These are phyloP conservation scores for Fusarium falciforme DNA, from an alignment of 2,329 filamentous ascomycete genomes.

Conservation along the genomic window DNA sequence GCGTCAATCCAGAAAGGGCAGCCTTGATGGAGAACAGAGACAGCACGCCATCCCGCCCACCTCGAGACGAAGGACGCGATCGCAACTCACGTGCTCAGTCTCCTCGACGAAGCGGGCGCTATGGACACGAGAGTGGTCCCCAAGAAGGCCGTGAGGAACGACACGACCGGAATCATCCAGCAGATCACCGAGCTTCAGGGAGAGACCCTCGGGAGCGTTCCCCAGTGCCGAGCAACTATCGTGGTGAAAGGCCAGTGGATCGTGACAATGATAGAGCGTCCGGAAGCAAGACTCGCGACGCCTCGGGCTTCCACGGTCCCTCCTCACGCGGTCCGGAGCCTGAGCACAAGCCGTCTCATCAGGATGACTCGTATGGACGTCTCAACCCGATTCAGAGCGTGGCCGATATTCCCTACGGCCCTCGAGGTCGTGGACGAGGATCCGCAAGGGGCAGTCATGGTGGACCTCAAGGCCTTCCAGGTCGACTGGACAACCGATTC, in stretches of 20 bases:
- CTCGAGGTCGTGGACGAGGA: slow-evolving; percentile 62
- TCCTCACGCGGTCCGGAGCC: slow-evolving; percentile 55
- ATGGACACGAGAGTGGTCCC: slow-evolving; percentile 45
- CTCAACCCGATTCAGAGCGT: slow-evolving; percentile 64
- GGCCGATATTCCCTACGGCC: slow-evolving; percentile 65
- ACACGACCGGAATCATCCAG: slow-evolving; percentile 54
- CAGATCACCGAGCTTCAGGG: slow-evolving; percentile 46
- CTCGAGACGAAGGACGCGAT: slow-evolving; percentile 59
- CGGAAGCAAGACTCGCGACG: slow-evolving; percentile 55
- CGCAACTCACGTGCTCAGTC: slow-evolving; percentile 58
- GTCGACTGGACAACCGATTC: slow-evolving; percentile 58
- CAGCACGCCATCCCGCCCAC: slow-evolving; percentile 49
- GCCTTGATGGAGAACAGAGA: slow-evolving; percentile 57
- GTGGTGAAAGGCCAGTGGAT: slow-evolving; percentile 54
- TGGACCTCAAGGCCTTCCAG: slow-evolving; percentile 50
- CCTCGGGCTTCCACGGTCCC: slow-evolving; percentile 52
- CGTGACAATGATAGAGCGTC: slow-evolving; percentile 49
- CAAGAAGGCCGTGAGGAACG: slow-evolving; percentile 61
- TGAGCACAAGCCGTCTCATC: slow-evolving; percentile 63
- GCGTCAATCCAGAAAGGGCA: slow-evolving; percentile 62
- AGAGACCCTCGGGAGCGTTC: slow-evolving; percentile 50
- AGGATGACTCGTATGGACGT: slow-evolving; percentile 73
- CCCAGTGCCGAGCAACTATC: slow-evolving; percentile 42
- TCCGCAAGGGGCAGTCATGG: slow-evolving; percentile 52
- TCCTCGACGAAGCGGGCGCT: slow-evolving; percentile 56